Percentiles rank a stretch among this genome's conserved stretches.
Conservation (phyloP, 257 asterid species). For the Nicotiana undulata region DNA sequence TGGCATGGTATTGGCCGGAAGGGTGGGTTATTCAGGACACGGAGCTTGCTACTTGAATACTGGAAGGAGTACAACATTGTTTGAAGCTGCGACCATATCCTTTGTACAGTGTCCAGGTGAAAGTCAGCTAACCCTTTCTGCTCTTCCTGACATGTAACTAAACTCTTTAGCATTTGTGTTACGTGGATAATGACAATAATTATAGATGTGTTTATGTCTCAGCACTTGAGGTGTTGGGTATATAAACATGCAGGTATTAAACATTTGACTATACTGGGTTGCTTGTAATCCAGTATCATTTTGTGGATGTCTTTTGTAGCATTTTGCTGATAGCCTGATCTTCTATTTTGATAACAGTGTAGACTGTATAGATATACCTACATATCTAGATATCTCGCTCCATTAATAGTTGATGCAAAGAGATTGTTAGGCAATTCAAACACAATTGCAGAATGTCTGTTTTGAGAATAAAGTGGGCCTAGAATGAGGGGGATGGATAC, state of each 20-base stretch:
- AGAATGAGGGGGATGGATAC: too few species aligned
- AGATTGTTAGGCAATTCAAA: too few species aligned
- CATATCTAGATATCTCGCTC: too few species aligned
- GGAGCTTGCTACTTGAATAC: not conserved
- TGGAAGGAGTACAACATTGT: not conserved
- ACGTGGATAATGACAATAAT: not conserved
- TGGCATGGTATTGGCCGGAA: slow-evolving; percentile 26
- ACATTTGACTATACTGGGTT: not conserved
- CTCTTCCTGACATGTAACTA: slow-evolving; percentile 38
- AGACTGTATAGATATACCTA: too few species aligned
- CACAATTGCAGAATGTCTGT: too few species aligned
- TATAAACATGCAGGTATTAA: not conserved
- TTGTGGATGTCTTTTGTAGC: not conserved
- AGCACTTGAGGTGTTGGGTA: not conserved
- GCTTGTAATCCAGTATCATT: not conserved
- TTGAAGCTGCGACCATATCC: slow-evolving; percentile 17
- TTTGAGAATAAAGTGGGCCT: too few species aligned
- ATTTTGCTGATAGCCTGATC: too few species aligned
- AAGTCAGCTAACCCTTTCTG: slow-evolving; percentile 24
- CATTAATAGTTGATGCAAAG: too few species aligned
- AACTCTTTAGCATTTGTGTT: not conserved
- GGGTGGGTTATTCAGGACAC: slow-evolving; percentile 15
- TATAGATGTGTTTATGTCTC: not conserved
- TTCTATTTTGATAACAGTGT: too few species aligned
- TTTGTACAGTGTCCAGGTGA: slow-evolving; percentile 25